Conservation (phyloP, 2,329 filamentous ascomycete genomes). For the Colletotrichum euphorbiae region DNA sequence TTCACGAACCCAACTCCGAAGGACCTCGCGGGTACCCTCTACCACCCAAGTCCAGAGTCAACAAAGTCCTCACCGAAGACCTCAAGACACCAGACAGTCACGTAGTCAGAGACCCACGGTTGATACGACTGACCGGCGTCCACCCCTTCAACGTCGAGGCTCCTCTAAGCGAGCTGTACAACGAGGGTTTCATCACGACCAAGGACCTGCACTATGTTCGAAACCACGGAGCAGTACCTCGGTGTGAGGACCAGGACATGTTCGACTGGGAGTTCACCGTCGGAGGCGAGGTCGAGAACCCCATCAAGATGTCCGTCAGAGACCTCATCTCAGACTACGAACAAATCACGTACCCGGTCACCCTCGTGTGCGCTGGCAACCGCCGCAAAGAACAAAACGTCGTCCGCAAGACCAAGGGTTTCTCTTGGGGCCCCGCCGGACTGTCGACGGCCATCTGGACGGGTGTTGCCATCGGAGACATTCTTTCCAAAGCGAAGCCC, state of each 20-base stretch:
- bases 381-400: slow-evolving; percentile 93
- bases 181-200: slow-evolving; percentile 86
- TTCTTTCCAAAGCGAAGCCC: slow-evolving; percentile 77
- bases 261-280: slow-evolving; percentile 85
- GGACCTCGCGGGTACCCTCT: slow-evolving; percentile 65
- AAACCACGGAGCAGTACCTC: slow-evolving; percentile 87
- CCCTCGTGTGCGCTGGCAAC: slow-evolving; percentile 92
- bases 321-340: slow-evolving; percentile 81
- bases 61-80: slow-evolving; percentile 77
- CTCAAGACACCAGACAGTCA: slow-evolving; percentile 85
- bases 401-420: slow-evolving; percentile 90
- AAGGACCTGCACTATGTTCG: slow-evolving; percentile 92
- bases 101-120: slow-evolving; percentile 81
- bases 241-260: slow-evolving; percentile 77
- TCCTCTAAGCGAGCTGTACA: slow-evolving; percentile 80
- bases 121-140: slow-evolving; percentile 87
- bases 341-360: slow-evolving; percentile 87
- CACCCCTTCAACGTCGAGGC: slow-evolving; percentile 94
- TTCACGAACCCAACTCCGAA: slow-evolving; percentile 40
- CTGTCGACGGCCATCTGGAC: slow-evolving; percentile 91
- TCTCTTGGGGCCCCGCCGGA: slow-evolving; percentile 92
- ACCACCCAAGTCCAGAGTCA: slow-evolving; percentile 73
- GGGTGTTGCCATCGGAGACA: slow-evolving; percentile 78
- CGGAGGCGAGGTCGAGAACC: slow-evolving; percentile 85
- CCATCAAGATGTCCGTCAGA: slow-evolving; percentile 76